Evolutionary conservation across 106 monocot species (phyloP).

Genomic region (Dendrobium huoshanense): DNA sequence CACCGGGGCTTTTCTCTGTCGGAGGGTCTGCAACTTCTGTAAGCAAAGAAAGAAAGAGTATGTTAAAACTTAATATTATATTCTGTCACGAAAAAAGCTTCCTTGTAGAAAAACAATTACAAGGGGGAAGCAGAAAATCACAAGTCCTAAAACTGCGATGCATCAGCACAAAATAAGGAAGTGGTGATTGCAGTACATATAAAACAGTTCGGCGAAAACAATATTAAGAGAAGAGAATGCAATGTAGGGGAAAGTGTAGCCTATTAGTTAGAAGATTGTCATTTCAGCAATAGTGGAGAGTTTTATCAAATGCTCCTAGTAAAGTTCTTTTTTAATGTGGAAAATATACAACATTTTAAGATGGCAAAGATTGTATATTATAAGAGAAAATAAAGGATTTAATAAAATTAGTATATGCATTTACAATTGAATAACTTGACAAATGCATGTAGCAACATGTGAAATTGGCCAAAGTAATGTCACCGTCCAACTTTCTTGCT

Average conservation of each 20-base stretch:
- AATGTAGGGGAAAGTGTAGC: background rate
- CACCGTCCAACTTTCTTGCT: background rate
- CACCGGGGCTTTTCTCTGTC: constrained; percentile 29
- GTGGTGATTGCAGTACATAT: too few species aligned
- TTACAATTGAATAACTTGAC: background rate
- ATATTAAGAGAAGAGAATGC: too few species aligned
- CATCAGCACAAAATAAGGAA: too few species aligned
- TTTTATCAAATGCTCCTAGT: too few species aligned
- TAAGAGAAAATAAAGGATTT: background rate
- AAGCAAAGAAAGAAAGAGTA: background rate
- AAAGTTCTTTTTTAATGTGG: background rate
- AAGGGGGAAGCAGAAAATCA: too few species aligned
- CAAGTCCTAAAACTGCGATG: too few species aligned
- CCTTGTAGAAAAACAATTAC: background rate
- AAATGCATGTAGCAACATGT: background rate
- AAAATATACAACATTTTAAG: background rate
- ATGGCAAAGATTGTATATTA: background rate
- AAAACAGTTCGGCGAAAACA: too few species aligned
- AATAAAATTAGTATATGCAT: background rate
- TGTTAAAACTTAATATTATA: too few species aligned
- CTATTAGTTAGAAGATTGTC: background rate
- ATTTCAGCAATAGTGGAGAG: background rate
- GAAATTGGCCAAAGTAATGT: background rate
- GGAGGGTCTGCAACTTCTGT: constrained; percentile 21
- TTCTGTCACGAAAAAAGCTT: background rate